phyloP scores from a whole-genome alignment of 1,284 basidiomycete genomes.

The Tremellales sp. region DNA sequence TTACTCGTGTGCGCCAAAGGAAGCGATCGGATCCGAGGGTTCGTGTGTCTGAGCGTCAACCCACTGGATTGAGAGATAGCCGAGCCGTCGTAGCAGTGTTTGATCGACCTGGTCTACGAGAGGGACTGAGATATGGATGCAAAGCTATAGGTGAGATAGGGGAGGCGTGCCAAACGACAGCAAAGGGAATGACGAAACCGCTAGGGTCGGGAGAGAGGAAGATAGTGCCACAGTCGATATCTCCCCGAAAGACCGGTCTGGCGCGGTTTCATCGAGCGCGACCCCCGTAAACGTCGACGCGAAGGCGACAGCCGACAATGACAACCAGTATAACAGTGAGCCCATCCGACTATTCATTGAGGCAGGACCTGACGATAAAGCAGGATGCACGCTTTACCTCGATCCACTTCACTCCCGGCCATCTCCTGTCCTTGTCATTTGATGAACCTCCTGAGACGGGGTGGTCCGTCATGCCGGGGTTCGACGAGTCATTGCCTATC shows the following conservation, averaged over 20 bases:
- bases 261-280: background rate
- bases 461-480: slow-evolving; percentile 46
- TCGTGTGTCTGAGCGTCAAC: background rate
- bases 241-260: background rate
- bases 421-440: slow-evolving; percentile 33
- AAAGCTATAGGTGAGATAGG: background rate
- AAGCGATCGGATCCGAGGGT: background rate
- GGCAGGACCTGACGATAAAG: background rate
- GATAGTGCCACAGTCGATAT: background rate
- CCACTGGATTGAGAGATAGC: no score
- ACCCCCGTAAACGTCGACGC: background rate
- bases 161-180: background rate
- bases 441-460: slow-evolving; percentile 41
- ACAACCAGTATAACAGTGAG: slow-evolving; percentile 32
- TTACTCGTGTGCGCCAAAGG: background rate
- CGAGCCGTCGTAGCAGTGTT: no score
- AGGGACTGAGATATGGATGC: background rate
- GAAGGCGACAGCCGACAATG: no score
- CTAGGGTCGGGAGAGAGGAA: background rate
- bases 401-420: slow-evolving; percentile 34
- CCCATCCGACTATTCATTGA: background rate
- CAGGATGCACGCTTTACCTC: slow-evolving; percentile 46
- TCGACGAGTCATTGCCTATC: slow-evolving; percentile 34
- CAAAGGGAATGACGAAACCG: background rate
- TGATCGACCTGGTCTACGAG: no score